Conservation (phyloP, 2,329 filamentous ascomycete genomes). For the Xylariomycetidae sp. region DNA sequence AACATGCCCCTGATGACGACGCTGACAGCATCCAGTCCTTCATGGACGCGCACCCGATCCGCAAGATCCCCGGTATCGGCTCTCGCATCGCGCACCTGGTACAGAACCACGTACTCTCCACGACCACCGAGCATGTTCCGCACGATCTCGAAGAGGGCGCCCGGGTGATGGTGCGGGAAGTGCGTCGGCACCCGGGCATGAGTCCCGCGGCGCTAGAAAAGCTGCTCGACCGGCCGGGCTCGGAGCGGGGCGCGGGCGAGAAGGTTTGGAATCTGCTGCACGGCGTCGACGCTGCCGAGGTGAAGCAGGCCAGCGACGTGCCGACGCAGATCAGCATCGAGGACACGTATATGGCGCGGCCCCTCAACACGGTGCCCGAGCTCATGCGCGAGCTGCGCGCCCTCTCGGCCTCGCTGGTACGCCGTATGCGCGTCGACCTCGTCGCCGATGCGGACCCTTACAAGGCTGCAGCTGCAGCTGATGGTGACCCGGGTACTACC, state of each 20-base stretch:
- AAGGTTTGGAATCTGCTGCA: slow-evolving; percentile 77
- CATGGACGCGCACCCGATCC: slow-evolving; percentile 70
- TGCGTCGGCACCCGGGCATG: slow-evolving; percentile 60
- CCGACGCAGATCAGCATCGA: slow-evolving; percentile 92
- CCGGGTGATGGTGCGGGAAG: slow-evolving; percentile 62
- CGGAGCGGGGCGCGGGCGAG: slow-evolving; percentile 64
- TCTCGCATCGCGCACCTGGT: slow-evolving; percentile 69
- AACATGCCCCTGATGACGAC: too few species aligned
- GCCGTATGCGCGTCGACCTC: slow-evolving; percentile 75
- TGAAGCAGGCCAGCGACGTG: slow-evolving; percentile 65
- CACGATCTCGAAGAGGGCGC: too few species aligned
- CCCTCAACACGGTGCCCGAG: slow-evolving; percentile 59
- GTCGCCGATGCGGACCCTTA: slow-evolving; percentile 46
- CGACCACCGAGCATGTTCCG: slow-evolving; percentile 32
- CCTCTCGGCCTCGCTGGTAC: slow-evolving; percentile 66
- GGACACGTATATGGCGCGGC: slow-evolving; percentile 72
- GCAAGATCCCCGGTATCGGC: slow-evolving; percentile 81
- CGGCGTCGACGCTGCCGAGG: slow-evolving; percentile 71
- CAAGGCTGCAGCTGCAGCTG: too few species aligned
- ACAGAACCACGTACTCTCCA: slow-evolving; percentile 49
- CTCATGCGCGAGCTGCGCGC: slow-evolving; percentile 65
- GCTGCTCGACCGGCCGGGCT: slow-evolving; percentile 65
- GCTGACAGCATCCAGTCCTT: slow-evolving; percentile 51
- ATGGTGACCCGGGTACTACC: slow-evolving; percentile 24
- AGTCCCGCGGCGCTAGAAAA: slow-evolving; percentile 61